Base-by-base conservation (phyloP, 108 stramenopile genomes). In the Skeletonema potamos region DNA sequence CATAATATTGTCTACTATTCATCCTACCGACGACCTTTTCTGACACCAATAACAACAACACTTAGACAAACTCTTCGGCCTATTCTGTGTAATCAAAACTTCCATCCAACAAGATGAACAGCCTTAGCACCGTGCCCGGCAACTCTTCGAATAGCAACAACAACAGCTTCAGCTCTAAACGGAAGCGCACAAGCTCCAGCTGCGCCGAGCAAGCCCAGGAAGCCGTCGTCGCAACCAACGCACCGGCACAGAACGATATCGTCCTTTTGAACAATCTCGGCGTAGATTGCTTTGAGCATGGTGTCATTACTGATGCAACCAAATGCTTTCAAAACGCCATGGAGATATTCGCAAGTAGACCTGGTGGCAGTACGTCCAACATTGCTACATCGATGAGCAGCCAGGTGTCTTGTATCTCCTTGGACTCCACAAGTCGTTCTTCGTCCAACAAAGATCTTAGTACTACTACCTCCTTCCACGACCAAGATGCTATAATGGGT, bases 251-350 rank as follows among this genome's bases (percentile, higher is more conserved):
- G 20, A 32, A 37, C 48, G 46, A 48, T 32, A 26, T 66, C 48
- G 46, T 54, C 26, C 48, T 37, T 20, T 27, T 68, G 30, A 68
- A 68, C 67, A 68, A 68, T 30, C 67, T 55, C 15, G 67, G 67
- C 8, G 67, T 57, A 11, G 67, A 54, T 17, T 68, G 67, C 54
- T 34, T 68, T 18, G 67, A 68, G 32, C 27, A 57, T 27, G 67
- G 67, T 26, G 28, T 22, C 13, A 18, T 57, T 1, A 32, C 54
- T 6, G 67, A 68, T 57, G 67, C 67, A 34, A 26, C 54, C 20
- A 39, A 68, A 8, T 68, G 67, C 33, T 68, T 68, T 39, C 67
- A 39, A n/a, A 18, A 57, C 26, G 67, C 67, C 67, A 57, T 57
- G 54, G 32, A 68, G 17, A 24, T 34, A 0, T 30, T 68, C 9